These are phyloP conservation scores for Micractinium sp. DNA, from an alignment of 139 green algal genomes.

Conservation along the genomic window DNA sequence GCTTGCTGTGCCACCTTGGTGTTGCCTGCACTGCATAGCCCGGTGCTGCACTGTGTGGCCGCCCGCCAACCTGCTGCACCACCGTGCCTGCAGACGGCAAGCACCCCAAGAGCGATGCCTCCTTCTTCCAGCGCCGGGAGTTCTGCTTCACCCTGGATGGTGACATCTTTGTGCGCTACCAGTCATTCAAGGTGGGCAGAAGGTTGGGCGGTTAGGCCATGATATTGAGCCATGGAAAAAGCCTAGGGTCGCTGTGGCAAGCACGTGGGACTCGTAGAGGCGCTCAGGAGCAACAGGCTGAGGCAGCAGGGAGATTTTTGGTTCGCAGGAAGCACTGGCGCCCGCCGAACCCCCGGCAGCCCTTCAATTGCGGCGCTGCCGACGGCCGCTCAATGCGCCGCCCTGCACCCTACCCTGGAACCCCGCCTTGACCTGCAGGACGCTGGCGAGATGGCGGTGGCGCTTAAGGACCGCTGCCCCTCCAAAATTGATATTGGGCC, in stretches of 20 bases:
- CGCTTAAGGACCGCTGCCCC: constrained; percentile 78
- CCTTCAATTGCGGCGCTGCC: too few species aligned
- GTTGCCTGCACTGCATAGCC: not conserved
- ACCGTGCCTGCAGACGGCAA: constrained; percentile 62
- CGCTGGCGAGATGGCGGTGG: constrained; percentile 71
- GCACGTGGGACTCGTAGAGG: too few species aligned
- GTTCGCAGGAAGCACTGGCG: too few species aligned
- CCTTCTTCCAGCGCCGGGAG: constrained; percentile 86
- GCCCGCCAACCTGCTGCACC: not conserved
- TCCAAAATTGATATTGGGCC: constrained; percentile 98
- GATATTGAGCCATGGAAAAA: not conserved
- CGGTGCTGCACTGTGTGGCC: not conserved
- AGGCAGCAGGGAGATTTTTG: not conserved
- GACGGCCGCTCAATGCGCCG: not conserved
- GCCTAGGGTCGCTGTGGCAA: not conserved
- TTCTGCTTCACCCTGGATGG: constrained; percentile 98
- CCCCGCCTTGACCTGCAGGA: constrained; percentile 57
- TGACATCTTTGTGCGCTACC: constrained; percentile 99
- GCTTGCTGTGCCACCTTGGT: not conserved
- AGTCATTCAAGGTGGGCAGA: constrained; percentile 88
- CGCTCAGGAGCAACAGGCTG: too few species aligned
- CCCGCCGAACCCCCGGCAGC: too few species aligned
- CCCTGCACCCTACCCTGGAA: not conserved
- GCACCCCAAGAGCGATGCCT: constrained; percentile 75
- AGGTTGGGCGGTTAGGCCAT: not conserved